phyloP scores from a whole-genome alignment of 306 rosid species.

The Inga oerstediana region DNA sequence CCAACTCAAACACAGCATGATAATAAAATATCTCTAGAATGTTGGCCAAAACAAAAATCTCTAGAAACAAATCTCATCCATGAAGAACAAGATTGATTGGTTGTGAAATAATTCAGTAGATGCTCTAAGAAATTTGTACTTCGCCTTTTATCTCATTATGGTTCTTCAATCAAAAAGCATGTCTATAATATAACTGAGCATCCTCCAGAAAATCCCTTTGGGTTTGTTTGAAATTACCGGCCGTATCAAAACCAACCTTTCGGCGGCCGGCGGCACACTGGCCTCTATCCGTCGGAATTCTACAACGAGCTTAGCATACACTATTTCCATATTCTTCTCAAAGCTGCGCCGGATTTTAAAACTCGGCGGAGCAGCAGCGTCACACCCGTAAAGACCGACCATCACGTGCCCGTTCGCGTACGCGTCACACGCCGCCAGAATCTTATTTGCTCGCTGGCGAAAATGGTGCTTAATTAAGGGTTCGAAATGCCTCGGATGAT shows the following conservation, averaged over 20 bases:
- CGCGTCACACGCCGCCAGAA: conserved; percentile 49
- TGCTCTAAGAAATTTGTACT: not conserved
- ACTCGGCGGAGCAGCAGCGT: not conserved
- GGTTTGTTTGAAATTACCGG: not conserved
- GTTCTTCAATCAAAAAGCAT: not conserved
- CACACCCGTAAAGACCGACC: conserved; percentile 34
- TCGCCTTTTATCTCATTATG: not conserved
- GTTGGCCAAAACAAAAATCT: too few species aligned
- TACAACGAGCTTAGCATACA: conserved; percentile 31
- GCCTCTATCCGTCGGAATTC: conserved; percentile 34
- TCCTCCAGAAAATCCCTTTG: not conserved
- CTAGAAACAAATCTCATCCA: too few species aligned
- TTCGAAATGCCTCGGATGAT: conserved; percentile 49
- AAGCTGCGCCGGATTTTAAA: conserved; percentile 22
- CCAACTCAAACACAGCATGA: not conserved
- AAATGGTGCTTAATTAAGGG: conserved; percentile 31
- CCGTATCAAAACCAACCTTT: not conserved
- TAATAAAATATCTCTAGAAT: too few species aligned
- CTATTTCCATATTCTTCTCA: not conserved
- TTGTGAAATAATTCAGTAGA: too few species aligned
- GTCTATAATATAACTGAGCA: not conserved
- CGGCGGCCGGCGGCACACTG: conserved; percentile 12
- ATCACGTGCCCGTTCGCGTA: conserved; percentile 39
- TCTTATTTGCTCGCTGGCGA: conserved; percentile 22
- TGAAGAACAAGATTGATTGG: too few species aligned